These are phyloP conservation scores for Aspergillus flavus DNA, from an alignment of 2,329 filamentous ascomycete species.

Conservation along the genomic window DNA sequence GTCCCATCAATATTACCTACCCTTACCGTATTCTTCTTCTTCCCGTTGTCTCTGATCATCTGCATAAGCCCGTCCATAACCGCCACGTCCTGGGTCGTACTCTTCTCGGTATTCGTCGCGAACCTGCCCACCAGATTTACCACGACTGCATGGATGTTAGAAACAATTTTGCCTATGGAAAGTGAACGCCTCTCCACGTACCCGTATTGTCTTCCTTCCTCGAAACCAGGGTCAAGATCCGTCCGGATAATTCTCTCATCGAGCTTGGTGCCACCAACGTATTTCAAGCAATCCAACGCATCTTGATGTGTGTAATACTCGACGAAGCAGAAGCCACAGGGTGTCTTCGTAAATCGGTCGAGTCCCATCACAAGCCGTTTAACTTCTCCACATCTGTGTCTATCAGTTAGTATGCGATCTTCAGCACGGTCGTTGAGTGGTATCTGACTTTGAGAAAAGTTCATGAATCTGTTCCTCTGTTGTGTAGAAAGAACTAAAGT, in stretches of 20 bases:
- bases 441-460: slow-evolving; percentile 77
- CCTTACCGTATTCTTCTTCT: slow-evolving; percentile 62
- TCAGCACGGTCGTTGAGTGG: background rate
- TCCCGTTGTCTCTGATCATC: slow-evolving; percentile 61
- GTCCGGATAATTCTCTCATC: slow-evolving; percentile 96
- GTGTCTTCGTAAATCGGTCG: slow-evolving; percentile 95
- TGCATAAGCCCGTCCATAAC: slow-evolving; percentile 77
- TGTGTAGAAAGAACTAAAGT: slow-evolving; percentile 83
- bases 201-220: slow-evolving; percentile 94
- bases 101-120: slow-evolving; percentile 97
- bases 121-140: slow-evolving; percentile 95
- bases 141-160: slow-evolving; percentile 56
- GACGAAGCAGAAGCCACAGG: slow-evolving; percentile 98
- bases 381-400: slow-evolving; percentile 78
- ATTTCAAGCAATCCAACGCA: slow-evolving; percentile 97
- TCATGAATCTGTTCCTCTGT: slow-evolving; percentile 99
- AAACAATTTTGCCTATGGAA: background rate
- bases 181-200: slow-evolving; percentile 33
- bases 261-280: slow-evolving; percentile 95
- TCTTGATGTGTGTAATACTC: slow-evolving; percentile 99
- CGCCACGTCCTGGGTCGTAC: slow-evolving; percentile 91
- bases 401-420: slow-evolving; percentile 12
- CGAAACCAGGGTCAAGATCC: slow-evolving; percentile 92
- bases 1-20: slow-evolving; percentile 43
- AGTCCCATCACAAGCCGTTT: slow-evolving; percentile 98